Evolutionary conservation across 2,329 filamentous ascomycete species (phyloP).

Genomic region (Lizonia empirigonia): DNA sequence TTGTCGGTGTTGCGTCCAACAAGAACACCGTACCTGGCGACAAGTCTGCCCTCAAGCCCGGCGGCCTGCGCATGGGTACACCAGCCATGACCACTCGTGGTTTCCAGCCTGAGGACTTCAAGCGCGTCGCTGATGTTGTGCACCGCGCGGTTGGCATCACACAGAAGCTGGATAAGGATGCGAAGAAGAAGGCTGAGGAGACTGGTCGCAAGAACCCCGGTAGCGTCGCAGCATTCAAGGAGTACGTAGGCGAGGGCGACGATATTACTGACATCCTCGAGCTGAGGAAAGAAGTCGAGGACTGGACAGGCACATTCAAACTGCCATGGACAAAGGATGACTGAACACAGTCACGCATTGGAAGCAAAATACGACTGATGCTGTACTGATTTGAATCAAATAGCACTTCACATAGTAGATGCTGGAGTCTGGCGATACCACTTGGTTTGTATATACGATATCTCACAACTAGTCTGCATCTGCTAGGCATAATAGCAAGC

Average conservation of each 20-base stretch:
- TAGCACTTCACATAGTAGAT: slow-evolving; percentile 19
- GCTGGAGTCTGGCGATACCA: slow-evolving; percentile 27
- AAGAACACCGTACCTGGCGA: slow-evolving; percentile 99
- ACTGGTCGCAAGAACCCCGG: slow-evolving; percentile 47
- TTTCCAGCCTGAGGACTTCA: slow-evolving; percentile 90
- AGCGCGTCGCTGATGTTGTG: slow-evolving; percentile 60
- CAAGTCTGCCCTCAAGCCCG: slow-evolving; percentile 93
- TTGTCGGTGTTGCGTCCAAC: slow-evolving; percentile 99
- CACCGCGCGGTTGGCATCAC: slow-evolving; percentile 51
- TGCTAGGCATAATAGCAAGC: slow-evolving; percentile 14
- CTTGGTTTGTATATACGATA: slow-evolving; percentile 23
- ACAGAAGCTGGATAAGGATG: slow-evolving; percentile 49
- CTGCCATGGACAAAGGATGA: slow-evolving; percentile 47
- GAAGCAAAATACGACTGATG: too few relatives aligned
- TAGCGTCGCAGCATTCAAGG: slow-evolving; percentile 49
- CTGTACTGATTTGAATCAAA: too few relatives aligned
- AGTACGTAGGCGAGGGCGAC: slow-evolving; percentile 50
- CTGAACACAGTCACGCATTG: slow-evolving; percentile 16
- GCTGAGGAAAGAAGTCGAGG: slow-evolving; percentile 49
- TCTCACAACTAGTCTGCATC: slow-evolving; percentile 7
- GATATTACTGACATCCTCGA: slow-evolving; percentile 51
- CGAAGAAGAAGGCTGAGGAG: slow-evolving; percentile 46
- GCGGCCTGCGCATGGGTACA: slow-evolving; percentile 93
- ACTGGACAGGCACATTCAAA: slow-evolving; percentile 51
- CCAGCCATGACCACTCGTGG: slow-evolving; percentile 97